phyloP scores from a whole-genome alignment of 768 basidiomycete genomes.

The Boletus sp. region DNA sequence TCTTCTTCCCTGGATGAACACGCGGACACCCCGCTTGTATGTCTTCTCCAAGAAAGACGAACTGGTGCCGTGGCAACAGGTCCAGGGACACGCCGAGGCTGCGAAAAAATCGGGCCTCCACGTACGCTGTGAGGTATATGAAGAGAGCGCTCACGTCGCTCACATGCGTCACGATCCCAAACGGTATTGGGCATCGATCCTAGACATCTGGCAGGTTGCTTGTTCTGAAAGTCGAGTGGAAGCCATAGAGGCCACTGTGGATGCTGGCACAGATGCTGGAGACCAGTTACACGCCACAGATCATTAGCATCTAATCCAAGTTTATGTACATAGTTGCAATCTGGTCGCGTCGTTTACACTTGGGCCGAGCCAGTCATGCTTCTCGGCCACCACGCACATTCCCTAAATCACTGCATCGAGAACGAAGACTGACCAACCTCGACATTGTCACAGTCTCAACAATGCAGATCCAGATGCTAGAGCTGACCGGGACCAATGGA shows the following conservation, averaged over 20 bases:
- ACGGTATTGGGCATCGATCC: conserved; percentile 26
- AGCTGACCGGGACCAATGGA: no score
- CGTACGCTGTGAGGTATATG: conserved; percentile 29
- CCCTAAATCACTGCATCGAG: not conserved
- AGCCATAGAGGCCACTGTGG: not conserved
- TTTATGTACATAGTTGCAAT: not conserved
- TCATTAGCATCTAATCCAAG: not conserved
- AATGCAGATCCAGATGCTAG: no score
- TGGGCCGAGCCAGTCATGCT: not conserved
- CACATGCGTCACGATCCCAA: conserved; percentile 32
- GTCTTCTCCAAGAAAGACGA: conserved; percentile 33
- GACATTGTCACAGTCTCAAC: no score
- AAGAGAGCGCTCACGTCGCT: conserved; percentile 34
- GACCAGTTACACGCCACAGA: not conserved
- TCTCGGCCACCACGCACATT: not conserved
- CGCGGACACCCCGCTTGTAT: conserved; percentile 34
- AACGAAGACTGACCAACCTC: not conserved
- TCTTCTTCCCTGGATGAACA: conserved; percentile 32
- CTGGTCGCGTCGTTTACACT: not conserved
- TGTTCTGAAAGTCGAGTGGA: conserved; percentile 1
- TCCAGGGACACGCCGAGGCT: conserved; percentile 25
- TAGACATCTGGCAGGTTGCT: conserved; percentile 20
- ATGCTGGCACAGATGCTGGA: not conserved
- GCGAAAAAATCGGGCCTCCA: conserved; percentile 25
- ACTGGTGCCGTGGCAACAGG: conserved; percentile 27